Percentiles rank a stretch among this genome's conserved stretches.
Evolutionary conservation across 2,329 filamentous ascomycete species (phyloP).

Genomic region (Emmonsia crescens): DNA sequence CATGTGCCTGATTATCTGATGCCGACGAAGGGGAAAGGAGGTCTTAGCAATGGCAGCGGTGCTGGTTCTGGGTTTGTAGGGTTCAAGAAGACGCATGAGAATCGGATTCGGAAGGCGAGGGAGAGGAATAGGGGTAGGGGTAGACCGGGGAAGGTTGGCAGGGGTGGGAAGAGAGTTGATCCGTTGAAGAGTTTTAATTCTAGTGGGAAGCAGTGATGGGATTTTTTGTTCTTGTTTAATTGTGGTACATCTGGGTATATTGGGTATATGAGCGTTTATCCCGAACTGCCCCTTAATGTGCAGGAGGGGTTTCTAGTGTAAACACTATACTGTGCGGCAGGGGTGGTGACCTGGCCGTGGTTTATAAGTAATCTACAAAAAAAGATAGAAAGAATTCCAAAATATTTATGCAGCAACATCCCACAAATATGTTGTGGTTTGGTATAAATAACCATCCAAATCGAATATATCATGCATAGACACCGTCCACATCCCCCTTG

Average conservation of each 20-base stretch:
- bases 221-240: neutral
- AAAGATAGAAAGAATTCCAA: neutral
- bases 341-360: neutral
- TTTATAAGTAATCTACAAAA: neutral
- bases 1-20: slow-evolving; percentile 91
- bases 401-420: neutral
- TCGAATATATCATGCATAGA: neutral
- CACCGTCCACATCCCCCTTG: neutral
- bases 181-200: slow-evolving; percentile 83
- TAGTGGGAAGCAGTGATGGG: slow-evolving; percentile 22
- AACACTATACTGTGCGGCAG: neutral
- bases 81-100: slow-evolving; percentile 41
- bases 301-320: neutral
- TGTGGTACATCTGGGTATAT: neutral
- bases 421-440: neutral
- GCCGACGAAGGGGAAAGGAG: slow-evolving; percentile 64
- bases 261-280: neutral
- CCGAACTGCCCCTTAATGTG: neutral
- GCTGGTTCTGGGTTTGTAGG: slow-evolving; percentile 69
- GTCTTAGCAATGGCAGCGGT: slow-evolving; percentile 49
- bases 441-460: neutral
- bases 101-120: slow-evolving; percentile 41
- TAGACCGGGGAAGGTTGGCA: slow-evolving; percentile 38
- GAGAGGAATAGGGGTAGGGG: slow-evolving; percentile 34
- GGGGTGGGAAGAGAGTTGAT: slow-evolving; percentile 58